These are phyloP conservation scores for Pyrenochaeta sp. DNA, from an alignment of 2,329 filamentous ascomycete species.

Conservation along the genomic window DNA sequence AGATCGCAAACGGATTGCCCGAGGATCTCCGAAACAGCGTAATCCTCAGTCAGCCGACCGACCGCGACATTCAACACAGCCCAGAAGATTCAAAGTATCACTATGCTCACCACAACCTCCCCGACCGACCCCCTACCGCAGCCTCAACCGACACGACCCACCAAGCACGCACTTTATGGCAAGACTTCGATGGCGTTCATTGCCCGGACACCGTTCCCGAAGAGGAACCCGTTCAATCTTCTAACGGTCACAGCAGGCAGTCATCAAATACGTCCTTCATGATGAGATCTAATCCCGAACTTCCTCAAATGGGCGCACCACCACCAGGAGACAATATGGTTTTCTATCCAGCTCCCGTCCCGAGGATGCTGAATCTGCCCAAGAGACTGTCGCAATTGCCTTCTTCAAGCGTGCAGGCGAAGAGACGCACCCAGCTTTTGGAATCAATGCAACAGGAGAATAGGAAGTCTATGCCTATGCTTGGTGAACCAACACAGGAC, in stretches of 20 bases:
- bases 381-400: conserved; percentile 82
- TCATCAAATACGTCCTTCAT: conserved; percentile 44
- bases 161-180: conserved; percentile 72
- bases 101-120: conserved; percentile 31
- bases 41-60: conserved; percentile 13
- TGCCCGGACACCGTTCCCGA: conserved; percentile 61
- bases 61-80: conserved; percentile 13
- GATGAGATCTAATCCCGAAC: conserved; percentile 52
- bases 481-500: too few species aligned
- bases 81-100: conserved; percentile 6
- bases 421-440: conserved; percentile 76
- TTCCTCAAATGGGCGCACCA: conserved; percentile 46
- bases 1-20: conserved; percentile 44
- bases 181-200: conserved; percentile 83
- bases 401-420: conserved; percentile 68
- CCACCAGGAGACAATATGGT: conserved; percentile 81
- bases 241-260: conserved; percentile 30
- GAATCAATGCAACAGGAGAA: conserved; percentile 66
- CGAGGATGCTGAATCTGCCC: conserved; percentile 90
- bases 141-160: conserved; percentile 69
- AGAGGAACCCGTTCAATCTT: conserved; percentile 36
- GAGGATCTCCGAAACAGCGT: conserved; percentile 37
- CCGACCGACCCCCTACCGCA: conserved; percentile 59
- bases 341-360: conserved; percentile 94
- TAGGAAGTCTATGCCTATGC: conserved; percentile 57